These are phyloP conservation scores for Saccharomycopsis amapae DNA, from an alignment of 805 yeast genomes.

Conservation along the genomic window DNA sequence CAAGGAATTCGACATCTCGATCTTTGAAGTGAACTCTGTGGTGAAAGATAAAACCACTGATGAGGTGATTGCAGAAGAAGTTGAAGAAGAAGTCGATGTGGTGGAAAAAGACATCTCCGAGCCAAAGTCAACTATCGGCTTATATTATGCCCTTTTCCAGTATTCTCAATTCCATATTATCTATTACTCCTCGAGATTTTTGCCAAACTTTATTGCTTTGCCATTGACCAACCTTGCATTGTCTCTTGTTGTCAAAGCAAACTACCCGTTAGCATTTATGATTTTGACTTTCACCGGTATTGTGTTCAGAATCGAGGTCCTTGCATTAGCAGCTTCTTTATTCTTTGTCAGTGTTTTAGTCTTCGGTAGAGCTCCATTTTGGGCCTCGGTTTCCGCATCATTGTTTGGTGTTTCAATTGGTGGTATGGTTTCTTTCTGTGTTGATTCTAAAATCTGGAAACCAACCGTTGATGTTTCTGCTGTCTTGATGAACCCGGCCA, in stretches of 20 bases:
- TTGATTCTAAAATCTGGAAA: conserved; percentile 82
- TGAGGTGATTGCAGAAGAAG: not conserved
- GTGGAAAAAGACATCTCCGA: conserved; percentile 18
- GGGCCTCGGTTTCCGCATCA: conserved; percentile 34
- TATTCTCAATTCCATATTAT: conserved; percentile 71
- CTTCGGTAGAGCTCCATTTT: conserved; percentile 40
- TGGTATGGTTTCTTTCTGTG: conserved; percentile 34
- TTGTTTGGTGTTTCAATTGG: conserved; percentile 49
- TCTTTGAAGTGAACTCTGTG: not conserved
- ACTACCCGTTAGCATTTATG: conserved; percentile 40
- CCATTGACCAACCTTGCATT: conserved; percentile 61
- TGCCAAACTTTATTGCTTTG: conserved; percentile 82
- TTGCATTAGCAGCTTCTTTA: conserved; percentile 45
- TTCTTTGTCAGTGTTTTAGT: conserved; percentile 39
- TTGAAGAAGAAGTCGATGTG: conserved; percentile 18
- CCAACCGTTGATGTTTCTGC: conserved; percentile 72
- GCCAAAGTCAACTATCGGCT: conserved; percentile 28
- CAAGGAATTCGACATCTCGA: not conserved
- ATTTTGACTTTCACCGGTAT: conserved; percentile 56
- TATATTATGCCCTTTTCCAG: conserved; percentile 55
- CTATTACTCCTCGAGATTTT: conserved; percentile 73
- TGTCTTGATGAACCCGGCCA: conserved; percentile 23
- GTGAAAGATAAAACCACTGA: conserved; percentile 1
- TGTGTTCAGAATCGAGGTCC: conserved; percentile 67
- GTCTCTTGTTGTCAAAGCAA: conserved; percentile 43